Evolutionary conservation across 2,329 filamentous ascomycete genomes (phyloP), one percentile per base, ranked within the genome.

Genomic region (Aspergillus vadensis): DNA sequence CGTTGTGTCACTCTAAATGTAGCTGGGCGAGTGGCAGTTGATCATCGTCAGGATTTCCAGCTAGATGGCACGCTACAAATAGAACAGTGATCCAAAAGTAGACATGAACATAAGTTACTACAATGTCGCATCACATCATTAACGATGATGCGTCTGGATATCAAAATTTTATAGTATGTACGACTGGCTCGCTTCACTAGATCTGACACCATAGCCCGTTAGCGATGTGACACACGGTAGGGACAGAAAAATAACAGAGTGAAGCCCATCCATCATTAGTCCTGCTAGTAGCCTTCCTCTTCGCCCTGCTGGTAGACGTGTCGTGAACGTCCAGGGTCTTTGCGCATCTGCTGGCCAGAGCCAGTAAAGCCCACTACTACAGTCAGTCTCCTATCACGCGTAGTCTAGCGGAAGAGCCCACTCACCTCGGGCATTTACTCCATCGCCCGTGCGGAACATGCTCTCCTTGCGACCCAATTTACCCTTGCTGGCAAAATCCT

Each of bases 381-480:
- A 75, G 74, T 65, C 44, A 62, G 61, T 12, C 43, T n/a, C 1
- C 3, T 55, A n/a, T 53, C 27, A 30, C 12, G n/a, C 51, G 51
- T 38, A 56, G 32, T 57, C 32, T 10, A 62, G 55, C 32, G n/a
- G 21, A 15, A 59, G 38, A 27, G 47, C 47, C 64, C 47, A 62
- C 63, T 48, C 80, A 96, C 93, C 93, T 89, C 92, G 86, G 60
- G 91, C 93, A 70, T 91, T 86, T 23, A 95, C 85, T 63, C 91
- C 89, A 32, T 96, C 92, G 0, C 92, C 92, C 2, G 93, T 97
- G 50, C 93, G 88, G 76, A 97, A 97, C 93, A 97, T 97, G 82
- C 92, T 96, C 52, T 97, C 91, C 79, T 97, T 97, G 80, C 91
- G 93, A n/a, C 81, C 79, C 61, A 81, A 75, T 72, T 86, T 88